These are phyloP conservation scores for Tillandsia leiboldiana DNA, from an alignment of 176 grass and related monocot species.

Conservation along the genomic window DNA sequence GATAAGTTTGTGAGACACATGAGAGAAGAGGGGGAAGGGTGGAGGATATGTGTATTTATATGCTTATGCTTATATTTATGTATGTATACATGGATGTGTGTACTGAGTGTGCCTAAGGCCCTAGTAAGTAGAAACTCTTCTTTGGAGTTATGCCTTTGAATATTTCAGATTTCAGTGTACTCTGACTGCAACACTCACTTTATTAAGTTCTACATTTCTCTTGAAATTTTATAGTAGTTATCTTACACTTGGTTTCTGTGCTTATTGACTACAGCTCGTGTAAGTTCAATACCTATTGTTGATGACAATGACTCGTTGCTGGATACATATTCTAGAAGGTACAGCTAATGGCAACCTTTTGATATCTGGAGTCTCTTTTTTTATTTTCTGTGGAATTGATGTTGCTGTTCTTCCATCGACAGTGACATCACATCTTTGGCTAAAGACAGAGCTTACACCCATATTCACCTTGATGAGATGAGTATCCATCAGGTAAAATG, in stretches of 20 bases:
- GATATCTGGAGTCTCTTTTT: neutral
- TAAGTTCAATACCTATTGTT: conserved; percentile 92
- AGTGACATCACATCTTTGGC: conserved; percentile 99
- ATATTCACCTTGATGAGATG: conserved; percentile 89
- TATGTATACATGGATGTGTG: too few species aligned
- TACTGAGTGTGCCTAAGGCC: too few species aligned
- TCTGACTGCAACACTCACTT: neutral
- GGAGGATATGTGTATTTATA: too few species aligned
- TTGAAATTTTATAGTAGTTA: conserved; percentile 9
- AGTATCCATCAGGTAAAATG: conserved; percentile 68
- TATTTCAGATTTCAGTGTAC: neutral
- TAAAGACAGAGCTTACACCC: conserved; percentile 93
- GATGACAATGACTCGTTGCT: conserved; percentile 89
- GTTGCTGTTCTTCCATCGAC: conserved; percentile 24
- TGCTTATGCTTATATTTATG: too few species aligned
- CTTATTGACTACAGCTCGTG: conserved; percentile 51
- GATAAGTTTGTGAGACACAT: too few species aligned
- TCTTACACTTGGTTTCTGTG: conserved; percentile 13
- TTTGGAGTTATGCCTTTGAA: neutral
- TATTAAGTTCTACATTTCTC: conserved; percentile 6
- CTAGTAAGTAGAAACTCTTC: too few species aligned
- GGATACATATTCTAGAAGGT: conserved; percentile 98
- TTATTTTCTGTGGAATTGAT: neutral
- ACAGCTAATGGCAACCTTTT: conserved; percentile 2
- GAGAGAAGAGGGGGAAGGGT: too few species aligned